These are phyloP conservation scores for Nemania sp. DNA, from an alignment of 2,329 filamentous ascomycete species.

Conservation along the genomic window DNA sequence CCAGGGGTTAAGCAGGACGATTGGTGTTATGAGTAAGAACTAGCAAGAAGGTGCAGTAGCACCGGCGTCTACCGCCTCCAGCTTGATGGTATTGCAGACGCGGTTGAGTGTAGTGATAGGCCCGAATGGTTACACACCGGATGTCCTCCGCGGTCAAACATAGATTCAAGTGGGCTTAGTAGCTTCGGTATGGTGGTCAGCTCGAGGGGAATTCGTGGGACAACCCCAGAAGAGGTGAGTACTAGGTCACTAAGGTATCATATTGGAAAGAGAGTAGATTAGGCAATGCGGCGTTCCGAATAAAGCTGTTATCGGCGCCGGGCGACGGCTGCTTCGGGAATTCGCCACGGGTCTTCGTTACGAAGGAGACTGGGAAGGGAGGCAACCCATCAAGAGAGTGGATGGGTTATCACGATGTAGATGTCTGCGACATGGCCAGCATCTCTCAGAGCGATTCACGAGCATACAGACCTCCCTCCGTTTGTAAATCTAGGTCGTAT, in stretches of 20 bases:
- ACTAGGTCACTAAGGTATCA: not conserved
- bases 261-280: not conserved
- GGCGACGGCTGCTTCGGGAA: not conserved
- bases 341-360: not conserved
- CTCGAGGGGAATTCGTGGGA: not conserved
- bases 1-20: not conserved
- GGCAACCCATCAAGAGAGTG: not conserved
- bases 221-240: not conserved
- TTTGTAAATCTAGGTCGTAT: not conserved
- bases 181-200: slow-evolving; percentile 11
- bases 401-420: not conserved
- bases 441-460: not conserved
- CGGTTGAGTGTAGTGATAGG: not conserved
- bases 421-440: not conserved
- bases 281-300: not conserved
- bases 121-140: slow-evolving; percentile 6
- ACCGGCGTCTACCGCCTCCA: slow-evolving; percentile 5
- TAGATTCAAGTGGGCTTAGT: not conserved
- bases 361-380: not conserved
- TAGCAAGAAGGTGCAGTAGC: slow-evolving; percentile 3
- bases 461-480: not conserved
- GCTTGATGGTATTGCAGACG: slow-evolving; percentile 2
- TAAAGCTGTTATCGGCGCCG: not conserved
- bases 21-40: slow-evolving; percentile 5
- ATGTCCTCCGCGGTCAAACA: not conserved